A percentile compares a stretch with the other conserved stretches of the same genome.
Conservation (phyloP, 23 red algal species). For the Gracilaria domingensis region DNA sequence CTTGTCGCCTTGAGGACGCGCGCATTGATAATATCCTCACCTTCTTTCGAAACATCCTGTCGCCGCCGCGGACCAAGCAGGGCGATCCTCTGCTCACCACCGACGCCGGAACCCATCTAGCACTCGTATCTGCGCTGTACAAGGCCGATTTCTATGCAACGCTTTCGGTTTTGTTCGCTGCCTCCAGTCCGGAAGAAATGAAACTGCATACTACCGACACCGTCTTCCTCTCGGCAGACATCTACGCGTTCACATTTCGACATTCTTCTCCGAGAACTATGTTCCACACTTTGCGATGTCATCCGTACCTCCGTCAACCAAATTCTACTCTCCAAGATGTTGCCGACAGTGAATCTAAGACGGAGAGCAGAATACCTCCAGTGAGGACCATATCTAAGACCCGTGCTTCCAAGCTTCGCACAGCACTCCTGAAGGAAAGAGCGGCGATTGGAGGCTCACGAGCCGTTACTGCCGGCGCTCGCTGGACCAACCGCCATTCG, state of each 20-base stretch:
- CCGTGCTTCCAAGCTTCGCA: conserved; percentile 20
- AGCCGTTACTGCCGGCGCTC: conserved; percentile 34
- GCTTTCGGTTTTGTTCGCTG: conserved; percentile 40
- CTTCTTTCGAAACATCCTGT: conserved; percentile 68
- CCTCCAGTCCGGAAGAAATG: conserved; percentile 26
- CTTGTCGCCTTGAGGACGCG: conserved; percentile 51
- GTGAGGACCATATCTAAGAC: background rate
- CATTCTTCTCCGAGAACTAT: conserved; percentile 40
- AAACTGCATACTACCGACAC: conserved; percentile 18
- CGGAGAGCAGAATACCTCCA: background rate
- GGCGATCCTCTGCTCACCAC: conserved; percentile 15
- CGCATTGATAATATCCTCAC: conserved; percentile 72
- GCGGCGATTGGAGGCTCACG: conserved; percentile 52
- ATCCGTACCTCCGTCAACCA: background rate
- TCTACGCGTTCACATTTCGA: conserved; percentile 53
- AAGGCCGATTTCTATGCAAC: conserved; percentile 61
- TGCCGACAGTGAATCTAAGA: background rate
- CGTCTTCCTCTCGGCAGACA: conserved; percentile 51
- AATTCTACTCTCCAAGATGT: background rate
- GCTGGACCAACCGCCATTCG: conserved; percentile 57
- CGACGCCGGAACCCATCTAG: conserved; percentile 40
- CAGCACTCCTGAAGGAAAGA: conserved; percentile 45
- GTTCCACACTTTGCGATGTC: background rate
- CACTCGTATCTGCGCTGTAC: conserved; percentile 36
- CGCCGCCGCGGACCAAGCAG: conserved; percentile 17